Percentiles rank a stretch among this genome's conserved stretches.
phyloP scores from a whole-genome alignment of 768 basidiomycete species.

The Tricholoma terreum region DNA sequence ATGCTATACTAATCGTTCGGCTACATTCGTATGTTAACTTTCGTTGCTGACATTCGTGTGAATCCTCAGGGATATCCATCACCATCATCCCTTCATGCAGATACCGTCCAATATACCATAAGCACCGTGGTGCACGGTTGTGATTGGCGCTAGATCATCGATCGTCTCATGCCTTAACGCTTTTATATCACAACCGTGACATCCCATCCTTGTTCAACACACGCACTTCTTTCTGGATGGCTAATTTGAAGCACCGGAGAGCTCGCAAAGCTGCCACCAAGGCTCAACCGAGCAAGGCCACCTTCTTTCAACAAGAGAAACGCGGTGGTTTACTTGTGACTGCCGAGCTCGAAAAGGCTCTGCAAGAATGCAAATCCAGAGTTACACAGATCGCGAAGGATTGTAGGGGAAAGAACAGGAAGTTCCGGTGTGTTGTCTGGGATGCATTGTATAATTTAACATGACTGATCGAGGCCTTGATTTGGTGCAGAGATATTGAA shows the following conservation, averaged over 20 bases:
- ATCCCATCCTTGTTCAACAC: too few relatives aligned
- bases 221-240: background rate
- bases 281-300: background rate
- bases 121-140: too few relatives aligned
- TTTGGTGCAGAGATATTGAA: slow-evolving; percentile 44
- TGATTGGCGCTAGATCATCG: too few relatives aligned
- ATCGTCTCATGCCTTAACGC: too few relatives aligned
- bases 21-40: too few relatives aligned
- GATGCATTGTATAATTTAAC: background rate
- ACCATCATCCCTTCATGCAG: too few relatives aligned
- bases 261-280: background rate
- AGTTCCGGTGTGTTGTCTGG: slow-evolving; percentile 40
- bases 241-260: background rate
- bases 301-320: slow-evolving; percentile 2
- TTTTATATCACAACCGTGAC: too few relatives aligned
- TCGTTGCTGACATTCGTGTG: too few relatives aligned
- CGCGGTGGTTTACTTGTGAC: slow-evolving; percentile 38
- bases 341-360: slow-evolving; percentile 42
- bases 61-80: too few relatives aligned
- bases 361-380: slow-evolving; percentile 41
- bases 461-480: background rate
- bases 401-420: slow-evolving; percentile 46
- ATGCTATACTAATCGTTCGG: too few relatives aligned
- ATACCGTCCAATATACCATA: too few relatives aligned
- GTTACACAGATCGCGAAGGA: slow-evolving; percentile 44